Evolutionary conservation across 108 stramenopile genomes (phyloP), one percentile per base, ranked within the genome.

Genomic region (Pseudonitzschia multiseries): DNA sequence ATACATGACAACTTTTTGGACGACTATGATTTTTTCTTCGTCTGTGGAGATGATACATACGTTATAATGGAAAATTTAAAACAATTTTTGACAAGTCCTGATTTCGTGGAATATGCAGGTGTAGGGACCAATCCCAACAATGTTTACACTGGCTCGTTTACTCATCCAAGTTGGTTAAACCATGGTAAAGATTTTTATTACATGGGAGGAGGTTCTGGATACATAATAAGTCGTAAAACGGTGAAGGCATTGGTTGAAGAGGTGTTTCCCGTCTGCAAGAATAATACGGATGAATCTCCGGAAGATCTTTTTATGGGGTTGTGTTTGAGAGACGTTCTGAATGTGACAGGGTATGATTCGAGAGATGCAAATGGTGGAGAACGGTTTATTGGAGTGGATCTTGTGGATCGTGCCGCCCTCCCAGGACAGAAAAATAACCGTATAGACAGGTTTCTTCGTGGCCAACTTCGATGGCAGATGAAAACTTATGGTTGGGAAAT

Each of bases 21-120:
- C 32, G 81, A 93, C 15, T 97, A 80, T 70, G 96, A 97, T 65
- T 97, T 66, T 62, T 95, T 95, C 75, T 78, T 88, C 62, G 42
- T 94, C 28, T 66, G 78, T 41, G 89, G 86, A 13, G 96, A 97
- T 70, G 96, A 97, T 70, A 81, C 68, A 53, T 81, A 75, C 59
- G 27, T 84, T 43, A 57, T 84, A 0, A 57, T 81, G 43, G 69
- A 74, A 17, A 78, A 83, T 10, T 51, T 51, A n/a, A 51, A 51
- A 10, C 20, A 51, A 9, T 51, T 51, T n/a, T 51, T 51, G n/a
- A n/a, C 50, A 13, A 26, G 24, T 54, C 53, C 4, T 8, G 24
- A 54, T 24, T 54, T 54, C 24, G 24, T 24, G n/a, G 53, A 54
- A 54, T 24, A 54, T 54, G 53, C 53, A 54, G 53, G 53, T 54